These are phyloP conservation scores for Saturnispora quitensis DNA, from an alignment of 805 yeast species.

Conservation along the genomic window DNA sequence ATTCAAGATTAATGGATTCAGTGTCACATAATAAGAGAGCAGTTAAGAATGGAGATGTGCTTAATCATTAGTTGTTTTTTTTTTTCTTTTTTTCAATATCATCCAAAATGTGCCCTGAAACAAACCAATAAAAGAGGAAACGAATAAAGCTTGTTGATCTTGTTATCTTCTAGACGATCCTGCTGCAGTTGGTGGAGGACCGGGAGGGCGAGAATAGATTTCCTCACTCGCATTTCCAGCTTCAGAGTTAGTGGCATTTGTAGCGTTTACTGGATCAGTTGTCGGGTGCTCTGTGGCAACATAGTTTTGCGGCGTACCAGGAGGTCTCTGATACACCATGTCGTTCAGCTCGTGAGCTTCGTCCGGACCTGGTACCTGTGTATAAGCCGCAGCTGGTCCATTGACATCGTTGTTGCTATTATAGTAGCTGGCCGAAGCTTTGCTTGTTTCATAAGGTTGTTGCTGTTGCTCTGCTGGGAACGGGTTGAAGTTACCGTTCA, in stretches of 20 bases:
- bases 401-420: no score
- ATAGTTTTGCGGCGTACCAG: slow-evolving; percentile 1
- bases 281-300: neutral
- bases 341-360: neutral
- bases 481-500: slow-evolving; percentile 41
- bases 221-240: neutral
- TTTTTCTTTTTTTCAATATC: neutral
- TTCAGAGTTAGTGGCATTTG: neutral
- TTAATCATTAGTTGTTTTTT: neutral
- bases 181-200: neutral
- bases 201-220: neutral
- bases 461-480: neutral
- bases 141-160: neutral
- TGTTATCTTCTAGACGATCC: neutral
- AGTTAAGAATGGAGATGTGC: neutral
- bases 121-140: no score
- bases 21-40: neutral
- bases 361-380: neutral
- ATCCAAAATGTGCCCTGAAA: neutral
- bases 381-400: neutral
- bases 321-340: slow-evolving; percentile 3
- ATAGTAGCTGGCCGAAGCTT: neutral
- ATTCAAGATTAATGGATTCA: neutral
- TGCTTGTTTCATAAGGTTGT: neutral
- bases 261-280: neutral